A percentile compares a stretch with the other conserved stretches of the same genome.
Conservation (phyloP, 2,329 filamentous ascomycete species). For the Fusarium anthophilum region DNA sequence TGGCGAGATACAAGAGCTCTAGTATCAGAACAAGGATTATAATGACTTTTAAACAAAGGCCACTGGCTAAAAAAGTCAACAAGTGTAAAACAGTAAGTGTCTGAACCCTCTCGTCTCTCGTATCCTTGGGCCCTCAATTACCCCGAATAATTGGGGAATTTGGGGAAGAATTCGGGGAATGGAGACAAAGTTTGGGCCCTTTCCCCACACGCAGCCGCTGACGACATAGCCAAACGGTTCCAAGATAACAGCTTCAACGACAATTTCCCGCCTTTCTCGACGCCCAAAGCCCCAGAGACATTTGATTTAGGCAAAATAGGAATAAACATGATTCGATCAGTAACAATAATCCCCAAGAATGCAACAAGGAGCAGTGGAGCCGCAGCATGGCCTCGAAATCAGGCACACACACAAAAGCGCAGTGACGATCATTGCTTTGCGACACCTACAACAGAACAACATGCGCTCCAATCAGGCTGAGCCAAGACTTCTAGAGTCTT, state of each 20-base stretch:
- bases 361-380: neutral
- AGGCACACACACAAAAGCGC: neutral
- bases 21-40: too few relatives aligned
- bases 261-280: neutral
- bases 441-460: neutral
- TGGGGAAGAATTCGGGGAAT: conserved; percentile 24
- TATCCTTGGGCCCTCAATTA: neutral
- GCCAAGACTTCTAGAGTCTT: neutral
- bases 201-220: conserved; percentile 35
- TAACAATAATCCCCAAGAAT: neutral
- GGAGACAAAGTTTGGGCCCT: conserved; percentile 30
- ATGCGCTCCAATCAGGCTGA: conserved; percentile 39
- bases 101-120: too few relatives aligned
- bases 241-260: neutral
- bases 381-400: neutral
- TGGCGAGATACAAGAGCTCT: neutral
- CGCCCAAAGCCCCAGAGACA: too few relatives aligned
- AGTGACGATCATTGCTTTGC: conserved; percentile 25
- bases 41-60: neutral
- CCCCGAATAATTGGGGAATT: conserved; percentile 34
- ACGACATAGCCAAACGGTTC: conserved; percentile 16
- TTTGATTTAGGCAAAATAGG: neutral
- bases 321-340: neutral
- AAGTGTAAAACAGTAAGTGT: fast-evolving
- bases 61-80: neutral